Base-by-base conservation (phyloP, 441 rosid species). In the Eugenia klotzschiana region DNA sequence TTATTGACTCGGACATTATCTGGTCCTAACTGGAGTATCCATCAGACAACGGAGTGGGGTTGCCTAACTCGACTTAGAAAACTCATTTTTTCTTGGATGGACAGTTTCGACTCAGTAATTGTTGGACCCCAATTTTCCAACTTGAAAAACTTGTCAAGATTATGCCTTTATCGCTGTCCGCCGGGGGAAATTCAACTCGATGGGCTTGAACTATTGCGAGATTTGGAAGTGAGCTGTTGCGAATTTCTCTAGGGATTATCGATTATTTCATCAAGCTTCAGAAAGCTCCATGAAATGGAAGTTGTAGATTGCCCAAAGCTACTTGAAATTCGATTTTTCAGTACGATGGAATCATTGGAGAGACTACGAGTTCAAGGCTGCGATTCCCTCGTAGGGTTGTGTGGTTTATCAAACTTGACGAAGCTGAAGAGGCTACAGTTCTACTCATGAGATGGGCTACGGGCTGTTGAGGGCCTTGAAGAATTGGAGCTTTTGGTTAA, bases 401-500 rank as follows among this genome's bases (percentile, higher is more conserved):
- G 1, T 54, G 26, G 26, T 23, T 54, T 54, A 54, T 54, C 57
- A 23, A 23, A 54, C 57, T 9, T 2, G 13, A 54, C 8, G 26
- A 54, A 23, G 26, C 26, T 54, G 26, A 54, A 3, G 26, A 0
- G 0, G 20, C 23, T 54, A 23, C 2, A 0, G 4, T 0, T 54
- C 57, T n/a, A n/a, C n/a, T n/a, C 0, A 0, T 0, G 0, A 0
- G 5, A 9, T 1, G 26, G 58, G 26, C 58, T 54, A 54, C 26
- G 6, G 1, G 26, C 8, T 29, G 1, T 60, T 8, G 74, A 60
- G 43, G 43, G n/a, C n/a, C 74, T 8, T 15, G 41, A 60, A 60
- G 41, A 60, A 27, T 29, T 29, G 43, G n/a, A 60, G 74, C 74
- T 8, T 4, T 60, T 29, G 6, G 1, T 0, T 1, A 0, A 0